Conservation (phyloP, 768 basidiomycete species). For the Cystofilobasidium ferigula region DNA sequence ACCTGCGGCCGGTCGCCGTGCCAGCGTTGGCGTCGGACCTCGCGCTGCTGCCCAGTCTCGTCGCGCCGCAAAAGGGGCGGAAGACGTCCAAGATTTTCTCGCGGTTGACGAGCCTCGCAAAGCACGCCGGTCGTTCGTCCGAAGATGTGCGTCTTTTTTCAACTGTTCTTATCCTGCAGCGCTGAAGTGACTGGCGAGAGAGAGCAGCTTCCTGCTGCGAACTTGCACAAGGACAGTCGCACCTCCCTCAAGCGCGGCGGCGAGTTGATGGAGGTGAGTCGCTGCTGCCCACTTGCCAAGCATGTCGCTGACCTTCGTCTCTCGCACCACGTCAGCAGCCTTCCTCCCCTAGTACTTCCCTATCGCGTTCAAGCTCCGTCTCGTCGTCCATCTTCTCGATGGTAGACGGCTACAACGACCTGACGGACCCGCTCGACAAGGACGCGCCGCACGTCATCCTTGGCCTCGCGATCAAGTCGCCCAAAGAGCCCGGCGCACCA, state of each 20-base stretch:
- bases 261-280: too few species aligned
- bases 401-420: background rate
- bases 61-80: background rate
- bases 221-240: too few species aligned
- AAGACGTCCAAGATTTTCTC: background rate
- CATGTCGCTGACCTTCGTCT: too few species aligned
- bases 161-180: background rate
- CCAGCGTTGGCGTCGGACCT: background rate
- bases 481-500: background rate
- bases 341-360: background rate
- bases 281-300: too few species aligned
- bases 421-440: slow-evolving; percentile 7
- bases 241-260: too few species aligned
- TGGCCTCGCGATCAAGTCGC: background rate
- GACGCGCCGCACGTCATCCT: background rate
- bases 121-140: background rate
- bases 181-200: too few species aligned
- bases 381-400: background rate
- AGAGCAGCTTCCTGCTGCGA: too few species aligned
- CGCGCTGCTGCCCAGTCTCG: background rate
- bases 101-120: background rate
- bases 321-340: background rate
- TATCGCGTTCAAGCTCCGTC: background rate
- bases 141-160: background rate
- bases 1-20: background rate